Base-by-base conservation (phyloP, 306 rosid genomes). In the Fragaria iinumae region DNA sequence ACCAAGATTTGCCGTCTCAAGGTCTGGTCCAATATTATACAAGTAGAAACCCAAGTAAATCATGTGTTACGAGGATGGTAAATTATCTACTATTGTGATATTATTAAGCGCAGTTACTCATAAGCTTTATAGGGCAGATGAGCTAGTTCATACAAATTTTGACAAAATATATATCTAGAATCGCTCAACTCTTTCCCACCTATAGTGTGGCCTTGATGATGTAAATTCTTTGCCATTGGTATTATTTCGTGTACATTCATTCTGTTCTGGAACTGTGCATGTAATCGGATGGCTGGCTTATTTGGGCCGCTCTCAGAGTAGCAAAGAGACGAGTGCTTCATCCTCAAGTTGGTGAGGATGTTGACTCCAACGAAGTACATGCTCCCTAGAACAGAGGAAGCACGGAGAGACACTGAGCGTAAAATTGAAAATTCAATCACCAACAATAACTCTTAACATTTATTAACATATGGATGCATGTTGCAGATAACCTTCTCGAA, bases 1-100 rank as follows among this genome's bases (percentile, higher is more conserved):
- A 52, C 98, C 97, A 18, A 92, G 97, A 81, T 95, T 95, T 87
- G 97, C 98, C 17, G 97, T 92, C 53, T 95, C 98, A 44, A 95
- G 98, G 82, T 92, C 98, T 64, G 97, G 98, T 78, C 98, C 98
- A 39, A 49, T 95, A 77, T 88, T 91, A 0, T 95, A 92, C 90
- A 95, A 95, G 96, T 92, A 86, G 90, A 71, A 71, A 50, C 77
- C 56, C 65, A 67, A 66, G 41, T 66, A 49, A 64, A 57, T 72
- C 14, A 55, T 68, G 9, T 3, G 74, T 55, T 20, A 69, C 34
- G 13, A 73, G 76, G 76, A 50, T 73, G 78, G 80, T 84, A 85
- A 89, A 72, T 87, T 86, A 86, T 83, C 67, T 77, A 29, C 55
- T 79, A 13, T 3, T 20, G 69, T 67, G 11, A 5, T 10, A 43